Evolutionary conservation across 1,284 basidiomycete genomes (phyloP), one percentile per base, ranked within the genome.

Genomic region (Takashimella tepidaria): DNA sequence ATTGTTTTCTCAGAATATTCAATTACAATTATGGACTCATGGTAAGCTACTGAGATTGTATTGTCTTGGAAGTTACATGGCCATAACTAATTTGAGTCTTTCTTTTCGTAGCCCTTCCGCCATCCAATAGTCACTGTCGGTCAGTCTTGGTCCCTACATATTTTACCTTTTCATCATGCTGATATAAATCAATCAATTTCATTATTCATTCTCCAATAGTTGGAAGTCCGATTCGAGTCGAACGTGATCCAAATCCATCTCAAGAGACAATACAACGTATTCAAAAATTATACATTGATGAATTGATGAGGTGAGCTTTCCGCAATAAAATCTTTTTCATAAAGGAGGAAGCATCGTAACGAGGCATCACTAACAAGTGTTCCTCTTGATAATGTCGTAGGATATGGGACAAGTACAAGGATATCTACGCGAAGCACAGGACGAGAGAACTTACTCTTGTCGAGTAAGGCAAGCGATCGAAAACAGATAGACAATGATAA

Each of bases 351-450:
- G n/a, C n/a, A n/a, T n/a, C n/a, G n/a, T n/a, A n/a, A n/a, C n/a
- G n/a, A 43, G 45, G 16, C 6, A 43, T 46, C 31, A 22, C 25
- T 54, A 13, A 45, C 51, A 37, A 22, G 5, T 46, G 31, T 48
- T 42, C 47, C 45, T 42, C 53, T 45, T 20, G 48, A 27, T 41
- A 11, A 41, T 47, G 21, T 23, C 37, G n/a, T 65, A 92, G 92
- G 49, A 93, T 96, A 62, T 97, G 92, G 92, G 82, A 97, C 69
- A 84, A 86, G 21, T 92, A 97, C 79, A 96, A 96, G 57, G 75
- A 77, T 51, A 58, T 76, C 8, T 77, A 76, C 50, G 76, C 76
- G 8, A 64, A 70, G 50, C 68, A 75, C 50, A 58, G 76, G 26
- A 76, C 74, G 16, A 72, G 72, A 44, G 76, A 76, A 54, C 57